A percentile compares a stretch with the other conserved stretches of the same genome.
These are phyloP conservation scores for Pseudozyma thailandica DNA, from an alignment of 1,284 basidiomycete genomes.

Conservation along the genomic window DNA sequence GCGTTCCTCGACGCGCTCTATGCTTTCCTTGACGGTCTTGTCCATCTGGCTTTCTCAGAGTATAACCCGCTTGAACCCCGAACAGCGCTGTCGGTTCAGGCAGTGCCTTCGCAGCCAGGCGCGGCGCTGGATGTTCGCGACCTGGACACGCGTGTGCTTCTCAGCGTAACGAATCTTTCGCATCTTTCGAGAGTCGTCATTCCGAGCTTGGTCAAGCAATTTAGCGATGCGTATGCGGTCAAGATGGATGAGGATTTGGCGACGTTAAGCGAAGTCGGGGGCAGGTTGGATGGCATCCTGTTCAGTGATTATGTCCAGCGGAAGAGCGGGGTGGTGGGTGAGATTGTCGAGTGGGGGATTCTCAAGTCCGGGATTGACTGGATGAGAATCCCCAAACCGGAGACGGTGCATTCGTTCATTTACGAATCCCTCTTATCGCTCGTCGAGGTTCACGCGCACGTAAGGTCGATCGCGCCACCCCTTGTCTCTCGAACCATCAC, in stretches of 20 bases:
- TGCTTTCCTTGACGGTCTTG: slow-evolving; percentile 87
- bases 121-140: slow-evolving; percentile 65
- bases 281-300: slow-evolving; percentile 84
- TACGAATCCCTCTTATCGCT: slow-evolving; percentile 87
- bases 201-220: slow-evolving; percentile 81
- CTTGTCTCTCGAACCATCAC: slow-evolving; percentile 85
- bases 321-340: slow-evolving; percentile 76
- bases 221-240: slow-evolving; percentile 81
- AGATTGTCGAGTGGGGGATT: slow-evolving; percentile 81
- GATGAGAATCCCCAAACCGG: slow-evolving; percentile 87
- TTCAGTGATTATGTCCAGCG: slow-evolving; percentile 87
- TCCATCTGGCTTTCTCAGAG: slow-evolving; percentile 78
- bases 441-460: slow-evolving; percentile 91
- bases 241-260: slow-evolving; percentile 82
- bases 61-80: slow-evolving; percentile 59
- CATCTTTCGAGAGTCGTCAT: slow-evolving; percentile 79
- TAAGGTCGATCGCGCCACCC: slow-evolving; percentile 79
- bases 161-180: slow-evolving; percentile 89
- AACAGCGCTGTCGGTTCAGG: slow-evolving; percentile 42
- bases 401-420: slow-evolving; percentile 88
- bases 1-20: slow-evolving; percentile 89
- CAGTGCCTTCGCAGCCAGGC: slow-evolving; percentile 35
- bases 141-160: slow-evolving; percentile 80
- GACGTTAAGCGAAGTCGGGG: slow-evolving; percentile 81
- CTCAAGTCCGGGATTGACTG: slow-evolving; percentile 85